phyloP scores from a whole-genome alignment of 192 early-diverging fungal genomes.

The Backusella luteola region DNA sequence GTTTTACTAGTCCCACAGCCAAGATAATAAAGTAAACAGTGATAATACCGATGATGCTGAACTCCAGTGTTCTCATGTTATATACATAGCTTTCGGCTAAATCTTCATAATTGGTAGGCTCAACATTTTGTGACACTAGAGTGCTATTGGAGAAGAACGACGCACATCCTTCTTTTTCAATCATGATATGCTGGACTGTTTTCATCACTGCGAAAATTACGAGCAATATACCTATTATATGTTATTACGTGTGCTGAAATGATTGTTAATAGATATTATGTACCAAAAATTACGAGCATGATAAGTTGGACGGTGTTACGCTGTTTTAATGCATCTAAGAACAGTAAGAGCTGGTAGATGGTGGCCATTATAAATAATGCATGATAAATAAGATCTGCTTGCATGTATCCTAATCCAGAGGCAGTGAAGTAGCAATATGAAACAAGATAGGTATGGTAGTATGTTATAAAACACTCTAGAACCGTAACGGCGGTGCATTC shows the following conservation, averaged over 20 bases:
- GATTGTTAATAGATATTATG: not conserved
- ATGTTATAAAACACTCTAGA: not conserved
- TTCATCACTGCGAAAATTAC: constrained; percentile 10
- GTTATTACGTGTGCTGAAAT: not conserved
- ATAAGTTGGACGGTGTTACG: not conserved
- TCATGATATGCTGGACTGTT: not conserved
- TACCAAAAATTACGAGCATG: not conserved
- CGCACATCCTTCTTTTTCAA: constrained; percentile 6
- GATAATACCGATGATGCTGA: not conserved
- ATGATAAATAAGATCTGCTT: constrained; percentile 6
- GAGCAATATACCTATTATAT: not conserved
- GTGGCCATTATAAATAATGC: not conserved
- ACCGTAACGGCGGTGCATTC: not conserved
- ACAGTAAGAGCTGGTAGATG: not conserved
- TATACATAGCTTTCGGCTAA: not conserved
- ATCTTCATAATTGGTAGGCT: not conserved
- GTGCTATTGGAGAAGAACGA: not conserved
- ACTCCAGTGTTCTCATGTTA: constrained; percentile 2
- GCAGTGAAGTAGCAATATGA: not conserved
- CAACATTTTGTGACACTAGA: not conserved
- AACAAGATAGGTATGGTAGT: not conserved
- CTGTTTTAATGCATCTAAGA: not conserved
- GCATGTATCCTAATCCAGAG: not conserved
- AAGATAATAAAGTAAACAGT: not conserved
- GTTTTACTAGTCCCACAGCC: not conserved